Evolutionary conservation across 2,329 filamentous ascomycete species (phyloP).

Genomic region (Epichloe aotearoae): DNA sequence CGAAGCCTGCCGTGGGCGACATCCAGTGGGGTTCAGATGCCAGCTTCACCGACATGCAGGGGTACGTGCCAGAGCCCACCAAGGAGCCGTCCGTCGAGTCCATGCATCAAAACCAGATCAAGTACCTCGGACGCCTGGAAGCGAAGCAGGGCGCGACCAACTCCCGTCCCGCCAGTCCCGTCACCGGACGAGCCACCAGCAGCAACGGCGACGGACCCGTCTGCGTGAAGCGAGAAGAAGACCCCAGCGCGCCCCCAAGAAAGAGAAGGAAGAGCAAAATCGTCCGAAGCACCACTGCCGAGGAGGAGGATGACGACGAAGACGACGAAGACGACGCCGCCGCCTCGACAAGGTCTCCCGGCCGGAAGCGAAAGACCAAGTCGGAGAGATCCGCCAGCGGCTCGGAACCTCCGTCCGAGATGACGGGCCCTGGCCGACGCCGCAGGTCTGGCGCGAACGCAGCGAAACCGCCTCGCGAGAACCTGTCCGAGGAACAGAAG

Average conservation of each 20-base stretch:
- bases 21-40: slow-evolving; percentile 57
- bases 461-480: slow-evolving; percentile 45
- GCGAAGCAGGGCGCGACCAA: slow-evolving; percentile 43
- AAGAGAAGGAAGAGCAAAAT: slow-evolving; percentile 44
- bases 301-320: slow-evolving; percentile 21
- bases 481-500: slow-evolving; percentile 71
- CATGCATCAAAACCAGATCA: slow-evolving; percentile 40
- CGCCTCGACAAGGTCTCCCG: slow-evolving; percentile 18
- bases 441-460: slow-evolving; percentile 33
- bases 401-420: slow-evolving; percentile 21
- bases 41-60: slow-evolving; percentile 44
- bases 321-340: slow-evolving; percentile 24
- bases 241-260: slow-evolving; percentile 27
- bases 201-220: slow-evolving; percentile 11
- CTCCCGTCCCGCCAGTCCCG: slow-evolving; percentile 34
- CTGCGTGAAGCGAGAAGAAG: slow-evolving; percentile 20
- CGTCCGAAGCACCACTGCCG: slow-evolving; percentile 24
- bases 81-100: slow-evolving; percentile 47
- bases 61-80: slow-evolving; percentile 43
- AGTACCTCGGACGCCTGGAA: slow-evolving; percentile 43
- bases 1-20: slow-evolving; percentile 27
- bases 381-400: slow-evolving; percentile 18
- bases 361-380: slow-evolving; percentile 36
- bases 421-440: slow-evolving; percentile 28
- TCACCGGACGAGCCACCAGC: slow-evolving; percentile 10